Evolutionary conservation across 352 stramenopile species (phyloP).

Genomic region (Halophytophthora polymorphica): DNA sequence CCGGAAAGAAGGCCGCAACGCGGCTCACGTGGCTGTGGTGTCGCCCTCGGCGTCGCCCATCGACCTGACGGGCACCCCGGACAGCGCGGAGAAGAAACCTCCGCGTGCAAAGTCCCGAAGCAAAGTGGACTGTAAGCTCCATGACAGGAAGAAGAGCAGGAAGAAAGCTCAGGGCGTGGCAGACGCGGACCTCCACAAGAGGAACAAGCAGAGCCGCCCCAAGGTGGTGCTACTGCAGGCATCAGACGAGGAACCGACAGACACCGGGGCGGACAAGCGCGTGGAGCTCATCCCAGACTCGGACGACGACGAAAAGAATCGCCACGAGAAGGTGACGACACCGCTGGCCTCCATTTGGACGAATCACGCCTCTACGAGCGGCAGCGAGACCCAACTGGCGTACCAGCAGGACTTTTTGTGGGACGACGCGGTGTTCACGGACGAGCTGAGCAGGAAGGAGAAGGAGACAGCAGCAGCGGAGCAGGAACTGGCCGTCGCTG

Average conservation of each 20-base stretch:
- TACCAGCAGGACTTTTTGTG: conserved; percentile 77
- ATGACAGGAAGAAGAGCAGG: conserved; percentile 10
- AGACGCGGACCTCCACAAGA: conserved; percentile 5
- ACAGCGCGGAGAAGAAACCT: conserved; percentile 19
- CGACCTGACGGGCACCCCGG: conserved; percentile 24
- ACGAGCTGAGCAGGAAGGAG: conserved; percentile 30
- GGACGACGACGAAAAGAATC: conserved; percentile 5
- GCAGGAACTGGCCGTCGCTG: conserved; percentile 9
- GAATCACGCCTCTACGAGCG: conserved; percentile 11
- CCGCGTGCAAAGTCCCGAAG: conserved; percentile 5
- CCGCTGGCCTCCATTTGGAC: conserved; percentile 61
- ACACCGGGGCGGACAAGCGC: neutral
- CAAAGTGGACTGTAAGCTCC: conserved; percentile 1
- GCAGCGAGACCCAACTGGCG: conserved; percentile 18
- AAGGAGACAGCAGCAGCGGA: conserved; percentile 14
- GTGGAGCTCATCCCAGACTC: conserved; percentile 3
- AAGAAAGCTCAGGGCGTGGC: conserved; percentile 11
- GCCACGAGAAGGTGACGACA: conserved; percentile 18
- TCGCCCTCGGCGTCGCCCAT: conserved; percentile 25
- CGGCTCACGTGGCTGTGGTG: conserved; percentile 17
- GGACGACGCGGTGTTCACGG: conserved; percentile 61
- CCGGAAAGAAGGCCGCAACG: conserved; percentile 7
- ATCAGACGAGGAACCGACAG: conserved; percentile 3
- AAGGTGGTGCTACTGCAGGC: conserved; percentile 18
- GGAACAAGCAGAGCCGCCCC: conserved; percentile 3